These are phyloP conservation scores for Aspergillus sp. DNA, from an alignment of 2,329 filamentous ascomycete species.

Conservation along the genomic window DNA sequence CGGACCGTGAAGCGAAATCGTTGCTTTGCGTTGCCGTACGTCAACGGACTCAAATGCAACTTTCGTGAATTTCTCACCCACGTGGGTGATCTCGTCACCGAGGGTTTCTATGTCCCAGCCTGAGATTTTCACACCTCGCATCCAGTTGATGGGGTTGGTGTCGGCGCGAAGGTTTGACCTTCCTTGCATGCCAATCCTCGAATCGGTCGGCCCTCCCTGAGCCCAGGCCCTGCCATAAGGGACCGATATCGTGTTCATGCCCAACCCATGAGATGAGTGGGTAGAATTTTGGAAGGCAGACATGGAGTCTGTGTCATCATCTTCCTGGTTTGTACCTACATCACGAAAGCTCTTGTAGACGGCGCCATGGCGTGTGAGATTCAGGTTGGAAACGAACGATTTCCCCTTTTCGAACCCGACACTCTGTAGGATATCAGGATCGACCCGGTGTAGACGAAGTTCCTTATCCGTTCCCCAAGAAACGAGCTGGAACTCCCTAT, in stretches of 20 bases:
- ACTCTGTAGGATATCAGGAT: constrained; percentile 61
- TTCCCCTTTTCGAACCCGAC: constrained; percentile 74
- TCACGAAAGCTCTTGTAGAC: constrained; percentile 82
- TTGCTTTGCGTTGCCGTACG: constrained; percentile 52
- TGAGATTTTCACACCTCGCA: constrained; percentile 63
- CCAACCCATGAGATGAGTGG: constrained; percentile 31
- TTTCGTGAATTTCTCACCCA: constrained; percentile 61
- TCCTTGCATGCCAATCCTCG: constrained; percentile 49
- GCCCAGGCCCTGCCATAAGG: constrained; percentile 51
- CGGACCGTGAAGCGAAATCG: constrained; percentile 59
- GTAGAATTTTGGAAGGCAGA: constrained; percentile 25
- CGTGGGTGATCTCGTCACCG: constrained; percentile 61
- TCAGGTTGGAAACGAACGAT: constrained; percentile 62
- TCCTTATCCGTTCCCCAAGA: constrained; percentile 89
- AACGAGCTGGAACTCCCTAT: constrained; percentile 87
- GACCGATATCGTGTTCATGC: constrained; percentile 51
- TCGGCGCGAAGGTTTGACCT: constrained; percentile 48
- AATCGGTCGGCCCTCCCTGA: constrained; percentile 48
- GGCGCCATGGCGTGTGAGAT: constrained; percentile 78
- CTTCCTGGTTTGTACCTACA: constrained; percentile 58
- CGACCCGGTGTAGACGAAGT: constrained; percentile 73
- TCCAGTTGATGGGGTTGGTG: constrained; percentile 62
- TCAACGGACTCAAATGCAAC: constrained; percentile 61
- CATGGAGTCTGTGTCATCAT: constrained; percentile 50
- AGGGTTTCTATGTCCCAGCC: constrained; percentile 54